Percentiles rank a stretch among this genome's conserved stretches.
Evolutionary conservation across 1,284 basidiomycete genomes (phyloP).

Genomic region (Sporisorium graminicola): DNA sequence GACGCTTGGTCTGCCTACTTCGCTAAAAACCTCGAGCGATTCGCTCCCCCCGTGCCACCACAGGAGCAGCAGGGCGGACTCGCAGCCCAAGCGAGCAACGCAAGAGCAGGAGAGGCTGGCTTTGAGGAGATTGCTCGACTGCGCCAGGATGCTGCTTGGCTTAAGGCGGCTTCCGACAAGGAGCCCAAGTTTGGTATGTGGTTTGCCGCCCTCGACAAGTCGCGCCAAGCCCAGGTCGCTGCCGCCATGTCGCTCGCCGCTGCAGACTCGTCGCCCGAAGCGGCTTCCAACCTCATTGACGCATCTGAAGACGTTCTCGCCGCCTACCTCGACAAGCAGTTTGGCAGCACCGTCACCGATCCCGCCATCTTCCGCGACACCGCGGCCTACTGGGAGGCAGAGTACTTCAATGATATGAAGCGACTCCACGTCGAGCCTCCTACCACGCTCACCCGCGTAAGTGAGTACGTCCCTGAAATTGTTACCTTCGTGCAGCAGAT

Average conservation of each 20-base stretch:
- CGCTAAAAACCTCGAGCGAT: constrained; percentile 54
- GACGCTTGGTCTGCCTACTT: constrained; percentile 64
- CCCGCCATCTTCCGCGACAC: constrained; percentile 86
- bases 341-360: constrained; percentile 83
- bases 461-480: constrained; percentile 96
- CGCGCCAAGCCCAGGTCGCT: constrained; percentile 62
- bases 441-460: constrained; percentile 92
- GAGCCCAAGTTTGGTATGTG: constrained; percentile 67
- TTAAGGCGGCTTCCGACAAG: constrained; percentile 47
- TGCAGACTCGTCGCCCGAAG: constrained; percentile 35
- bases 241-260: constrained; percentile 62
- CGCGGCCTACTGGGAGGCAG: constrained; percentile 88
- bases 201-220: constrained; percentile 61
- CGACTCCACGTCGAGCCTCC: constrained; percentile 87
- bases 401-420: constrained; percentile 93
- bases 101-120: constrained; percentile 58
- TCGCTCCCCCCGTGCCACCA: constrained; percentile 64
- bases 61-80: constrained; percentile 52
- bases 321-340: constrained; percentile 50
- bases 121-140: constrained; percentile 62
- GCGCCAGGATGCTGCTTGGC: constrained; percentile 56
- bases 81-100: constrained; percentile 41
- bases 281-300: constrained; percentile 54
- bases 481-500: constrained; percentile 89
- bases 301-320: constrained; percentile 65